Evolutionary conservation across 2,329 filamentous ascomycete species (phyloP).

Genomic region (Escovopsis weberi): DNA sequence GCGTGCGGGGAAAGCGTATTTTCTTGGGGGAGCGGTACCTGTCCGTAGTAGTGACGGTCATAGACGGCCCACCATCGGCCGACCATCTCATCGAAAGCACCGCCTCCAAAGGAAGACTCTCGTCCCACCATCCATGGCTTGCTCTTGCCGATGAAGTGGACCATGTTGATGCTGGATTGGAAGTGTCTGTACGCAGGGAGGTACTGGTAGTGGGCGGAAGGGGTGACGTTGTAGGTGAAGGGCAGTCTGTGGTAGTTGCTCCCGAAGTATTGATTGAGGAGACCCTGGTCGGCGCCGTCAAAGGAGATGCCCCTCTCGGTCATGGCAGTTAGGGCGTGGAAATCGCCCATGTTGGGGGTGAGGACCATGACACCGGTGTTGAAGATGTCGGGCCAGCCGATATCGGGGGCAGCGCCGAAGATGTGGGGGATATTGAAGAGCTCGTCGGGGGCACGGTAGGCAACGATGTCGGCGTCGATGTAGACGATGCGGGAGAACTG

Average conservation of each 20-base stretch:
- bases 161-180: constrained; percentile 73
- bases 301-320: constrained; percentile 83
- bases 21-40: constrained; percentile 23
- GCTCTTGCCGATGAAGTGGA: constrained; percentile 84
- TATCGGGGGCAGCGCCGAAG: constrained; percentile 71
- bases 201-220: constrained; percentile 94
- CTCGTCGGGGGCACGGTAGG: constrained; percentile 80
- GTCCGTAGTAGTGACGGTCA: constrained; percentile 61
- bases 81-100: constrained; percentile 69
- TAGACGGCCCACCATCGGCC: constrained; percentile 91
- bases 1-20: background rate
- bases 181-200: constrained; percentile 89
- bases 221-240: constrained; percentile 95
- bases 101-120: constrained; percentile 34
- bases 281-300: constrained; percentile 89
- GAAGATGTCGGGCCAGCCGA: constrained; percentile 96
- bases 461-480: constrained; percentile 87
- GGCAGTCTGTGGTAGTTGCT: constrained; percentile 72
- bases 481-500: constrained; percentile 91
- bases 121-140: constrained; percentile 76
- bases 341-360: constrained; percentile 73
- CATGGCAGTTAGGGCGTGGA: constrained; percentile 70
- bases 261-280: constrained; percentile 89
- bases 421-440: constrained; percentile 53
- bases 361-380: constrained; percentile 96